Percentiles rank a stretch among this genome's conserved stretches.
Conservation (phyloP, 371 early-diverging fungal species). For the Mortierella sp. region DNA sequence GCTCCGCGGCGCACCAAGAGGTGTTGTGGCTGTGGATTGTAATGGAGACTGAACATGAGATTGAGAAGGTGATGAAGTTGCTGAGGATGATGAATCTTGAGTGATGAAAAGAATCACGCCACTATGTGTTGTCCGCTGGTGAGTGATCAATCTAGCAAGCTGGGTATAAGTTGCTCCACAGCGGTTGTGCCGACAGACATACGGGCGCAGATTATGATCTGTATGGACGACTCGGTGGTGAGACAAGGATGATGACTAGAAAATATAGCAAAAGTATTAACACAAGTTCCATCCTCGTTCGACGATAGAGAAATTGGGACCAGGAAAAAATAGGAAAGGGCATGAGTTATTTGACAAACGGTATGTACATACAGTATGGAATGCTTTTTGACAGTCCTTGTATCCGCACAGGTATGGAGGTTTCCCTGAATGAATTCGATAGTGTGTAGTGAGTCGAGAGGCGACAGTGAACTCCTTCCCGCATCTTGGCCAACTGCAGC, state of each 20-base stretch:
- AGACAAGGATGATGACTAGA: slow-evolving; percentile 54
- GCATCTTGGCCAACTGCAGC: slow-evolving; percentile 56
- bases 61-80: slow-evolving; percentile 16
- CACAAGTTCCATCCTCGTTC: not conserved
- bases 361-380: slow-evolving; percentile 44
- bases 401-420: slow-evolving; percentile 56
- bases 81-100: slow-evolving; percentile 36
- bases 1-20: slow-evolving; percentile 1
- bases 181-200: slow-evolving; percentile 55
- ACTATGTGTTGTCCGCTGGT: slow-evolving; percentile 53
- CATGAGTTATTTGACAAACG: not conserved
- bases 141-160: slow-evolving; percentile 50
- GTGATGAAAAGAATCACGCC: slow-evolving; percentile 58
- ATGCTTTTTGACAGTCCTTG: slow-evolving; percentile 56
- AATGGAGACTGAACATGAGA: slow-evolving; percentile 10
- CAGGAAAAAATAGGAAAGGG: not conserved
- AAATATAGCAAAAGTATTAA: not conserved
- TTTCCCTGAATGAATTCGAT: slow-evolving; percentile 51
- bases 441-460: slow-evolving; percentile 54
- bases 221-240: slow-evolving; percentile 57
- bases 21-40: slow-evolving; percentile 5
- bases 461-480: slow-evolving; percentile 54
- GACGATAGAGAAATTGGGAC: not conserved
- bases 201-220: slow-evolving; percentile 50
- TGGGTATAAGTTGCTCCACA: slow-evolving; percentile 59